Evolutionary conservation across 2,329 filamentous ascomycete genomes (phyloP).

Genomic region (Bipolaris cookei): DNA sequence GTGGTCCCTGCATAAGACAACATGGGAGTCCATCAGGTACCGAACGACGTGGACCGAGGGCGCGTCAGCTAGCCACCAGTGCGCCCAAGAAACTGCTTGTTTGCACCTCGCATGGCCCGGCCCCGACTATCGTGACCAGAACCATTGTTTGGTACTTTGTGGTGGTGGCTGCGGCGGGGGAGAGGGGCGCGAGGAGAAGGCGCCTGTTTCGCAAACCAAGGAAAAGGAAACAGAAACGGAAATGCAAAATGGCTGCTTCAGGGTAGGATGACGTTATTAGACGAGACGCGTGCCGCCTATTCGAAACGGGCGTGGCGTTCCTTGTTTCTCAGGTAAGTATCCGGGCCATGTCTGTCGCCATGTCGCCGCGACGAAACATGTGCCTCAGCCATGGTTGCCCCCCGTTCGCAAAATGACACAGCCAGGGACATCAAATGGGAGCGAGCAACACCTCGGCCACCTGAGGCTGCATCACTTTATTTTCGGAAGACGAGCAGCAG

Average conservation of each 20-base stretch:
- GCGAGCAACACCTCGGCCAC: not conserved
- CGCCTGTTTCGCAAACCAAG: not conserved
- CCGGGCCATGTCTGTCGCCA: not conserved
- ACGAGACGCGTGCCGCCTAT: constrained; percentile 1
- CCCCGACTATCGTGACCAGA: constrained; percentile 18
- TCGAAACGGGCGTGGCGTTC: not conserved
- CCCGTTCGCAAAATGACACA: not conserved
- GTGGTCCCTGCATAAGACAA: constrained; percentile 39
- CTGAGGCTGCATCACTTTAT: not conserved
- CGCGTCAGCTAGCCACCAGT: constrained; percentile 26
- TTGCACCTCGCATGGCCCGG: constrained; percentile 19
- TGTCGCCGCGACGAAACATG: not conserved
- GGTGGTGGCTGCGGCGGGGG: not conserved
- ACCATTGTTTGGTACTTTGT: not conserved
- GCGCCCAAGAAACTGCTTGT: constrained; percentile 26
- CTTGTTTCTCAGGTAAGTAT: not conserved
- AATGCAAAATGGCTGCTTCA: not conserved
- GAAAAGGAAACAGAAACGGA: not conserved
- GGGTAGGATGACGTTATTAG: not conserved
- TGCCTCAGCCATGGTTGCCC: not conserved
- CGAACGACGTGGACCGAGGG: constrained; percentile 13
- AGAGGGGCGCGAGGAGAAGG: not conserved
- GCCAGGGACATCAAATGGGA: not conserved
- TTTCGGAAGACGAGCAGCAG: not conserved
- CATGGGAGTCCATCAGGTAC: constrained; percentile 31